phyloP scores from a whole-genome alignment of 164 flowering plant species.

The Macadamia integrifolia region DNA sequence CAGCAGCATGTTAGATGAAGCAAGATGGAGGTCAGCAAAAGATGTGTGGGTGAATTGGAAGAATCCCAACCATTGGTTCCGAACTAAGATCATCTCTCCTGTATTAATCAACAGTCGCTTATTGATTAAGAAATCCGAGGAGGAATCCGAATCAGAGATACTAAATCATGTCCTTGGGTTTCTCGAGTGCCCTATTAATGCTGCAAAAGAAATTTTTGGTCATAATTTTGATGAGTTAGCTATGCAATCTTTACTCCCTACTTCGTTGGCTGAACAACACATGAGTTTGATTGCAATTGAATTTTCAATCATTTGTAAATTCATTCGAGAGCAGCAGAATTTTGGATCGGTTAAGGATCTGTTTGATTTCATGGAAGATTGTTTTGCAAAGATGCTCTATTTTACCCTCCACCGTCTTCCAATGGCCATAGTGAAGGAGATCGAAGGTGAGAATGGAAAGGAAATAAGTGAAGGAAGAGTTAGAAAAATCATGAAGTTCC shows the following conservation, averaged over 20 bases:
- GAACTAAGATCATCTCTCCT: no score
- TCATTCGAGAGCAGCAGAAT: not conserved
- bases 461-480: no score
- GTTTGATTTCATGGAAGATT: not conserved
- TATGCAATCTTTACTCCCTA: no score
- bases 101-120: not conserved
- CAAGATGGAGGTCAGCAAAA: not conserved
- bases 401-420: not conserved
- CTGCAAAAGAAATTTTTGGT: no score
- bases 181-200: not conserved
- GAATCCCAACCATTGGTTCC: no score
- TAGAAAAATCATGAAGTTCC: no score
- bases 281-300: not conserved
- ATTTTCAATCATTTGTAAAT: not conserved
- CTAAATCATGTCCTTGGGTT: not conserved
- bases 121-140: no score
- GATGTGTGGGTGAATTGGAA: no score
- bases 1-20: not conserved
- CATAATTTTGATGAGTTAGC: no score
- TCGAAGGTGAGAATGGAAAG: not conserved
- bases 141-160: not conserved
- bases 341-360: slow-evolving; percentile 3
- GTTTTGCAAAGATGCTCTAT: slow-evolving; percentile 3
- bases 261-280: no score
- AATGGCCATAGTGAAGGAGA: slow-evolving; percentile 1